These are phyloP conservation scores for Apiospora arundinis DNA, from an alignment of 2,329 filamentous ascomycete species.

Conservation along the genomic window DNA sequence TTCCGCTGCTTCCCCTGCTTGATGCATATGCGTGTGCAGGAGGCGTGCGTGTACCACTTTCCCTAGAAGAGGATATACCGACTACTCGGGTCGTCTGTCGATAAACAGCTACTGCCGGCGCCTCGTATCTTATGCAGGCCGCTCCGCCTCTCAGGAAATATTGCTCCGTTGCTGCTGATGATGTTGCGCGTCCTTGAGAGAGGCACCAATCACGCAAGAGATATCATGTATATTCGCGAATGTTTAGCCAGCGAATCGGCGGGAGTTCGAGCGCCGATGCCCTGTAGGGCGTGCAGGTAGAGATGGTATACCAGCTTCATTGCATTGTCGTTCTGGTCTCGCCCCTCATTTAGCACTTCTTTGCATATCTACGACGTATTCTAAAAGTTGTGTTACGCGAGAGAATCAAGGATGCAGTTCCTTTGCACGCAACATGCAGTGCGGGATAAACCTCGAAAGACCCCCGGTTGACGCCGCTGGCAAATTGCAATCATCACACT, in stretches of 20 bases:
- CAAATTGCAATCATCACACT: not conserved
- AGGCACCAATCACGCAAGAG: not conserved
- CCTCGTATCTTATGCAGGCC: conserved; percentile 10
- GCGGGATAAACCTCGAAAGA: not conserved
- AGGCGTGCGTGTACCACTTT: not conserved
- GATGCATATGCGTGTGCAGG: conserved; percentile 13
- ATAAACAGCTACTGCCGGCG: conserved; percentile 1
- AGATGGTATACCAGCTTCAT: not conserved
- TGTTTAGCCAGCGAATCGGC: not conserved
- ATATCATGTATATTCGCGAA: not conserved
- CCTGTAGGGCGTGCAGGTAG: not conserved
- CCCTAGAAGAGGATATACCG: not conserved
- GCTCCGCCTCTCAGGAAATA: conserved; percentile 5
- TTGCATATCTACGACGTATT: too few species aligned
- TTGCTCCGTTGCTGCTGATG: not conserved
- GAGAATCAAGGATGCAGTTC: not conserved
- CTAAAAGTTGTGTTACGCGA: not conserved
- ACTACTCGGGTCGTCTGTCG: conserved; percentile 8
- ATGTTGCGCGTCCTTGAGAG: not conserved
- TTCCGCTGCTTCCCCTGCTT: conserved; percentile 11
- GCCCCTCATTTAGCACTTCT: not conserved
- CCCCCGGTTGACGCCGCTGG: not conserved
- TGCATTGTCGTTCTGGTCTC: not conserved
- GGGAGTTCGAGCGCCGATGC: not conserved
- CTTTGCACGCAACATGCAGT: not conserved